Conservation (phyloP, 371 early-diverging fungal species). For the Mucor plumbeus region DNA sequence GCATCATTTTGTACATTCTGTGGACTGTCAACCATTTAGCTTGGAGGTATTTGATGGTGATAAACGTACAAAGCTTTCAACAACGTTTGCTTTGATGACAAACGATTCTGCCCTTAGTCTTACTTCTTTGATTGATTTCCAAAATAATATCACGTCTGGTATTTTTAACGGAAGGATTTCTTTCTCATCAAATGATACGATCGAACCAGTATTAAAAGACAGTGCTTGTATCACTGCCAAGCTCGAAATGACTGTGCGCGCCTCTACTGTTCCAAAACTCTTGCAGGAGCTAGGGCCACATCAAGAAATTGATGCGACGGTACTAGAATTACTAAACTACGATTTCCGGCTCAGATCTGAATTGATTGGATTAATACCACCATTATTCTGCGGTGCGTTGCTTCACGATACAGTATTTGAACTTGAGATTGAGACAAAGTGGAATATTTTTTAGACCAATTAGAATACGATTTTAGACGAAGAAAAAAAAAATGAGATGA, state of each 20-base stretch:
- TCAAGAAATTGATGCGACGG: conserved; percentile 21
- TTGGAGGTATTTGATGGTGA: conserved; percentile 21
- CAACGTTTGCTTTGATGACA: conserved; percentile 22
- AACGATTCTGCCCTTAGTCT: conserved; percentile 21
- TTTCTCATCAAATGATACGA: conserved; percentile 26
- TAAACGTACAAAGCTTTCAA: conserved; percentile 26
- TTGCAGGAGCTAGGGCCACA: conserved; percentile 24
- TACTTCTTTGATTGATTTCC: conserved; percentile 26
- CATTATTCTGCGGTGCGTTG: conserved; percentile 27
- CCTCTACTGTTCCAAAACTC: conserved; percentile 25
- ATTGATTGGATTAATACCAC: conserved; percentile 22
- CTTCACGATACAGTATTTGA: conserved; percentile 24
- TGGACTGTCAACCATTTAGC: conserved; percentile 21
- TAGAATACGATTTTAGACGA: too few relatives aligned
- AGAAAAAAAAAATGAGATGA: too few relatives aligned
- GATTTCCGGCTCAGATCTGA: conserved; percentile 23
- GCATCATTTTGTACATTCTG: conserved; percentile 24
- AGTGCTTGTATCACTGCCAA: conserved; percentile 21
- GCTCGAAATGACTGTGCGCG: conserved; percentile 23
- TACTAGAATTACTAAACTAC: conserved; percentile 22
- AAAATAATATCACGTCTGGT: conserved; percentile 27
- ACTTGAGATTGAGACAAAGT: too few relatives aligned
- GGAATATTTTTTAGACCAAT: too few relatives aligned
- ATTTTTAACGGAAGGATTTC: conserved; percentile 26
- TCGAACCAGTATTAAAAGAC: conserved; percentile 22